These are phyloP conservation scores for Pelargonium myrrhifolium DNA, from an alignment of 441 rosid species.

Conservation along the genomic window DNA sequence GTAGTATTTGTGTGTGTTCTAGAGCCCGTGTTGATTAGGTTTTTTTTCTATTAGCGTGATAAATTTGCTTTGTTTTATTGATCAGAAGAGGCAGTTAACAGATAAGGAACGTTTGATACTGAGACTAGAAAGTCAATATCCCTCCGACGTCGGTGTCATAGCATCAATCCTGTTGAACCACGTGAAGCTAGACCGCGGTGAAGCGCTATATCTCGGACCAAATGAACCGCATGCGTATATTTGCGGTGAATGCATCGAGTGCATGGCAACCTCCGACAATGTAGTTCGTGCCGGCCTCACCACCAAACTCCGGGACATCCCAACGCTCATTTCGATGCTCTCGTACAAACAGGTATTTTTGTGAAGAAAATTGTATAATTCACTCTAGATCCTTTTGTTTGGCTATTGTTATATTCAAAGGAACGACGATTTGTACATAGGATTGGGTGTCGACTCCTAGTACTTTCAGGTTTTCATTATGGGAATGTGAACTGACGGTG, in stretches of 20 bases:
- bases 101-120: conserved; percentile 62
- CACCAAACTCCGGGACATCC: conserved; percentile 55
- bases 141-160: conserved; percentile 57
- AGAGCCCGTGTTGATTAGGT: no score
- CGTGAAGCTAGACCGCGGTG: conserved; percentile 67
- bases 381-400: neutral
- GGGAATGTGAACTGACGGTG: no score
- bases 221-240: conserved; percentile 77
- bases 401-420: neutral
- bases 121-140: conserved; percentile 56
- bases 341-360: conserved; percentile 57
- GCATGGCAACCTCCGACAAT: conserved; percentile 87
- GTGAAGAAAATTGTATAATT: neutral
- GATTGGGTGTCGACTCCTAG: neutral
- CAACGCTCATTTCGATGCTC: conserved; percentile 74
- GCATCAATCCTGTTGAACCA: conserved; percentile 65
- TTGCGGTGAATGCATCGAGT: conserved; percentile 66
- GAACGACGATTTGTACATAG: neutral
- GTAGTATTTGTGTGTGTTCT: no score
- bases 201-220: conserved; percentile 71
- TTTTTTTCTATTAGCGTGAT: neutral
- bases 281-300: conserved; percentile 85
- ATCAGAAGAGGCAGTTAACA: conserved; percentile 49
- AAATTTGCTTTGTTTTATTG: neutral
- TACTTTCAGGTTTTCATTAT: no score